phyloP scores from a whole-genome alignment of 2,329 filamentous ascomycete genomes.

The Talaromyces sp. region DNA sequence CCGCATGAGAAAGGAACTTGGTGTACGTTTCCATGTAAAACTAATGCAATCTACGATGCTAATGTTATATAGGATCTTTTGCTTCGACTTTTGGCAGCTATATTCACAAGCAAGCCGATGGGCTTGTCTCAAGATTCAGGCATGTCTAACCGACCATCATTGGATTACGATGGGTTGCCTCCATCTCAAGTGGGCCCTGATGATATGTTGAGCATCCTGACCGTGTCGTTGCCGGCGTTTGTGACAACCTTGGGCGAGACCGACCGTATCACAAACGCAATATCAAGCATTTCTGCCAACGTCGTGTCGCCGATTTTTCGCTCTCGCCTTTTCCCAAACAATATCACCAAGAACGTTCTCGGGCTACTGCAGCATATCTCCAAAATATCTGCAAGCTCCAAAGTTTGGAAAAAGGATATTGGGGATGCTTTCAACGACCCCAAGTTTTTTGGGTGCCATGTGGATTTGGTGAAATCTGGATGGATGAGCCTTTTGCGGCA shows the following conservation, averaged over 20 bases:
- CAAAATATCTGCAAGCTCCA: constrained; percentile 71
- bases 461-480: constrained; percentile 59
- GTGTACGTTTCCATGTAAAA: constrained; percentile 51
- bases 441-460: constrained; percentile 70
- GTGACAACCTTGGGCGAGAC: constrained; percentile 77
- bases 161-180: constrained; percentile 34
- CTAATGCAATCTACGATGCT: constrained; percentile 49
- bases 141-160: constrained; percentile 34
- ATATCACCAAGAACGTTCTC: constrained; percentile 66
- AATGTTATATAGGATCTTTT: constrained; percentile 67
- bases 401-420: constrained; percentile 89
- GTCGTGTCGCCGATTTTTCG: constrained; percentile 77
- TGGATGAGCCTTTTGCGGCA: constrained; percentile 83
- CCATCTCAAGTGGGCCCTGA: constrained; percentile 50
- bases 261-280: constrained; percentile 74
- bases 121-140: constrained; percentile 58
- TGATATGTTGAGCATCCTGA: constrained; percentile 75
- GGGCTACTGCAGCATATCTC: constrained; percentile 70
- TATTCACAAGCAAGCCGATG: constrained; percentile 82
- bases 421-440: constrained; percentile 86
- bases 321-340: constrained; percentile 80
- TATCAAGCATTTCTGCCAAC: constrained; percentile 73
- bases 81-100: constrained; percentile 78
- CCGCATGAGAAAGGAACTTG: constrained; percentile 84
- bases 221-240: constrained; percentile 70